These are phyloP conservation scores for Oxyria digyna DNA, from an alignment of 148 eudicot genomes.

Conservation along the genomic window DNA sequence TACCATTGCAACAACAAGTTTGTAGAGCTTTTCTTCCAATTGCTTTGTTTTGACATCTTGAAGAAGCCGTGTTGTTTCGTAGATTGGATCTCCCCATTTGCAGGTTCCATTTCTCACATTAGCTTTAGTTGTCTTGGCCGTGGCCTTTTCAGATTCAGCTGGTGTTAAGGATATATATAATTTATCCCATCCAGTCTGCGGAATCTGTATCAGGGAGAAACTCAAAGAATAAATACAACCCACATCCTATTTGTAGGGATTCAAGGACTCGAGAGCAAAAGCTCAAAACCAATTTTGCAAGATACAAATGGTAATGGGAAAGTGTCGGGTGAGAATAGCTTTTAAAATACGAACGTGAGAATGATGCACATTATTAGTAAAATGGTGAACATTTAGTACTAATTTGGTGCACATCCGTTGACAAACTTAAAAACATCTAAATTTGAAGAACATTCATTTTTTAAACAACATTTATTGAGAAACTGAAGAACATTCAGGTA, in stretches of 20 bases:
- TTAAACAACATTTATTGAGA: too few species aligned
- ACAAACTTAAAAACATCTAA: too few species aligned
- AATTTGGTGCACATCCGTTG: too few species aligned
- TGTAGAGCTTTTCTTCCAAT: conserved; percentile 84
- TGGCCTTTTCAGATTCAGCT: conserved; percentile 72
- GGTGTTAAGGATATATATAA: conserved; percentile 79
- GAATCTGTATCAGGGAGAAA: conserved; percentile 42
- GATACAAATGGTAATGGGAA: not conserved
- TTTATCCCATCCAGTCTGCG: conserved; percentile 90
- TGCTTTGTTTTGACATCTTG: conserved; percentile 71
- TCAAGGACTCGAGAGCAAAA: not conserved
- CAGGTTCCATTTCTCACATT: conserved; percentile 92
- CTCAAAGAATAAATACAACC: not conserved
- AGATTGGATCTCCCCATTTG: conserved; percentile 97
- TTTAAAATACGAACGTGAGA: too few species aligned
- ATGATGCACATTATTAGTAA: too few species aligned
- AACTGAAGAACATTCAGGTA: too few species aligned
- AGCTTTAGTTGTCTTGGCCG: conserved; percentile 87
- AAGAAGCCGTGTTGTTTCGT: conserved; percentile 95
- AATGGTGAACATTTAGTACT: too few species aligned
- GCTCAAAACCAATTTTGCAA: not conserved
- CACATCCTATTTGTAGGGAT: not conserved
- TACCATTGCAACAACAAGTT: conserved; percentile 93
- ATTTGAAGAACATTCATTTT: too few species aligned
- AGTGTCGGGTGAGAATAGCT: too few species aligned